phyloP scores from a whole-genome alignment of 164 flowering plant genomes.

The Aristolochia contorta region DNA sequence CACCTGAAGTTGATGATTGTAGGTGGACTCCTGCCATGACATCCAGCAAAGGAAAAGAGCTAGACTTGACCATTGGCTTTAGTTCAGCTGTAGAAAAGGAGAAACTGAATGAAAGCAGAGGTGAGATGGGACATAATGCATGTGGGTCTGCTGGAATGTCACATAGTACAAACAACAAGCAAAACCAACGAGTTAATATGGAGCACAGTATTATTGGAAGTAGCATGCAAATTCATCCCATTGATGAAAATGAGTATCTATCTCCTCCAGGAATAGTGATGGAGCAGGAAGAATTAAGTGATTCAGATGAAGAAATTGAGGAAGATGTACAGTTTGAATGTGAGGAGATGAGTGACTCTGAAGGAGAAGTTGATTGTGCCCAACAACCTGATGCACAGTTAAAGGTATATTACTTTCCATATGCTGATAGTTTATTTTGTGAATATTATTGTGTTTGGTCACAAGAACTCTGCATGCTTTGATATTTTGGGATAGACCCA shows the following conservation, averaged over 20 bases:
- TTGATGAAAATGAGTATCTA: conserved; percentile 32
- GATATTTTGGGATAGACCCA: too few relatives aligned
- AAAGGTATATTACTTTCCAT: conserved; percentile 34
- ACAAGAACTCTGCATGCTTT: neutral
- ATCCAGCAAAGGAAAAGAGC: conserved; percentile 31
- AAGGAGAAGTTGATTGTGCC: conserved; percentile 48
- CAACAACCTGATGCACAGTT: conserved; percentile 23
- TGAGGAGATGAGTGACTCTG: conserved; percentile 95
- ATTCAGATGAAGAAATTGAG: conserved; percentile 84
- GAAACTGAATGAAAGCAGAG: conserved; percentile 16
- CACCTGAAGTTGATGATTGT: conserved; percentile 11
- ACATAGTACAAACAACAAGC: conserved; percentile 4
- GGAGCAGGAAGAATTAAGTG: conserved; percentile 98
- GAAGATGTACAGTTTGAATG: conserved; percentile 89
- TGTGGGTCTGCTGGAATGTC: conserved; percentile 7
- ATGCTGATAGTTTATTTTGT: neutral
- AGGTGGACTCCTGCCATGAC: conserved; percentile 16
- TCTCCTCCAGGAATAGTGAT: conserved; percentile 76
- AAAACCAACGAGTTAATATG: conserved; percentile 1
- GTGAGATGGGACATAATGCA: conserved; percentile 9
- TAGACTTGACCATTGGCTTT: conserved; percentile 71
- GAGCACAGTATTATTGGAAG: neutral
- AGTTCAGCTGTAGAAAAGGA: conserved; percentile 40
- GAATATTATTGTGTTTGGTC: neutral
- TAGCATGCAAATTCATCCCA: conserved; percentile 7